Evolutionary conservation across 352 stramenopile genomes (phyloP).

Genomic region (Pythium folliculosum): DNA sequence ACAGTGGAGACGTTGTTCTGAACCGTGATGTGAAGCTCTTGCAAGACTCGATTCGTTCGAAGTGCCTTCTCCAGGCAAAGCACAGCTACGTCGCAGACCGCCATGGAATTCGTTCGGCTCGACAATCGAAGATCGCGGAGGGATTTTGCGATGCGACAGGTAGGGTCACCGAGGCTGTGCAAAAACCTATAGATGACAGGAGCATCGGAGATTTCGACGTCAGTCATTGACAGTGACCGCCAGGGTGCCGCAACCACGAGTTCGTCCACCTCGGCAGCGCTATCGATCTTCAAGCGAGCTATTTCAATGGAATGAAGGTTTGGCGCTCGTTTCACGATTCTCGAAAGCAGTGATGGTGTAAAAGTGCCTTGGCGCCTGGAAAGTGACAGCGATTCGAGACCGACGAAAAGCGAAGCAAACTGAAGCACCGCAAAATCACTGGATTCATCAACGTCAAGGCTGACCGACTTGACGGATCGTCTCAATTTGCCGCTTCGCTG

Average conservation of each 20-base stretch:
- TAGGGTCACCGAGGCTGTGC: slow-evolving; percentile 4
- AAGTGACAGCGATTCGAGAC: slow-evolving; percentile 11
- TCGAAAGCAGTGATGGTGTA: not conserved
- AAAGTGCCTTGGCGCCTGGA: slow-evolving; percentile 3
- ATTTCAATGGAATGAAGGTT: slow-evolving; percentile 5
- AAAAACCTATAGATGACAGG: slow-evolving; percentile 4
- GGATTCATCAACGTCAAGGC: not conserved
- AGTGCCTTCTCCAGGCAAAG: not conserved
- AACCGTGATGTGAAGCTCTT: slow-evolving; percentile 12
- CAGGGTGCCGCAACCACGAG: not conserved
- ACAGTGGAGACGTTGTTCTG: slow-evolving; percentile 1
- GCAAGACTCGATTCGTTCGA: slow-evolving; percentile 9
- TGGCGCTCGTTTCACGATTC: slow-evolving; percentile 8
- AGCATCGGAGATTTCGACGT: slow-evolving; percentile 3
- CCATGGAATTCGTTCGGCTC: slow-evolving; percentile 3
- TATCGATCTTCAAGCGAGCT: not conserved
- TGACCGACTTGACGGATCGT: slow-evolving; percentile 10
- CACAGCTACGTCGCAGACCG: slow-evolving; percentile 4
- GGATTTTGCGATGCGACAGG: not conserved
- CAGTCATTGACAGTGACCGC: slow-evolving; percentile 10
- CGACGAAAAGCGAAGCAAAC: slow-evolving; percentile 4
- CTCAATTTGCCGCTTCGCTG: slow-evolving; percentile 1
- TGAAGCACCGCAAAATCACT: slow-evolving; percentile 2
- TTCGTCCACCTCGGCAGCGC: not conserved
- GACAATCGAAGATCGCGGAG: slow-evolving; percentile 14